Base-by-base conservation (phyloP, 257 asterid species). In the Gardenia jasminoides region DNA sequence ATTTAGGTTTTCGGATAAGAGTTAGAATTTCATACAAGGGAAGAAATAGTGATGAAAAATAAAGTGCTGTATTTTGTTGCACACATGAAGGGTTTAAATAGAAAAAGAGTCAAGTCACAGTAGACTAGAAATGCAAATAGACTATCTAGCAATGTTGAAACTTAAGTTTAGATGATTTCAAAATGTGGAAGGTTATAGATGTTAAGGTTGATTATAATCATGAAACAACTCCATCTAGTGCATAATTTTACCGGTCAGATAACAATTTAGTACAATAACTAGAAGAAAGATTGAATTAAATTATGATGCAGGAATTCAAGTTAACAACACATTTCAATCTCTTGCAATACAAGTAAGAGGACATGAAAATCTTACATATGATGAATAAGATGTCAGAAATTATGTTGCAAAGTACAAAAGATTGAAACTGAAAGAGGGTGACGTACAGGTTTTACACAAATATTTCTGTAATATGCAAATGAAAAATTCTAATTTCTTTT, bases 161-260 rank as follows among this genome's bases (percentile, higher is more conserved):
- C 26, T 58, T 58, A 58, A 58, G 24, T 58, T 58, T 20, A 58
- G 64, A 22, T 58, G 64, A 58, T 20, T 58, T 3, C 20, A 20
- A 58, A 22, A 22, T 58, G 64, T 58, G 64, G 64, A 58, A 58
- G 28, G 64, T 69, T 8, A 69, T 28, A 2, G 74, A 31, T 4
- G 43, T 2, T 39, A 44, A 69, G 39, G 54, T 76, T 7, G 70
- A 76, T 39, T 72, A 76, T 54, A 62, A 76, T 43, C 72, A 76
- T 62, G 43, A 58, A 11, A 31, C 65, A 24, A 58, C 50, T 44
- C 72, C 72, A 62, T 69, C 47, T 69, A 17, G 47, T 33, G 44
- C 16, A 3, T 16, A 1, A 4, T 58, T 58, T 58, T 58, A 58
- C 9, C 26, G 28, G 11, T 58, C 64, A 22, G 28, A 58, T 58